Evolutionary conservation across 2,329 filamentous ascomycete genomes (phyloP), one percentile per base, ranked within the genome.

Genomic region (Graphiopsis chlorocephala): DNA sequence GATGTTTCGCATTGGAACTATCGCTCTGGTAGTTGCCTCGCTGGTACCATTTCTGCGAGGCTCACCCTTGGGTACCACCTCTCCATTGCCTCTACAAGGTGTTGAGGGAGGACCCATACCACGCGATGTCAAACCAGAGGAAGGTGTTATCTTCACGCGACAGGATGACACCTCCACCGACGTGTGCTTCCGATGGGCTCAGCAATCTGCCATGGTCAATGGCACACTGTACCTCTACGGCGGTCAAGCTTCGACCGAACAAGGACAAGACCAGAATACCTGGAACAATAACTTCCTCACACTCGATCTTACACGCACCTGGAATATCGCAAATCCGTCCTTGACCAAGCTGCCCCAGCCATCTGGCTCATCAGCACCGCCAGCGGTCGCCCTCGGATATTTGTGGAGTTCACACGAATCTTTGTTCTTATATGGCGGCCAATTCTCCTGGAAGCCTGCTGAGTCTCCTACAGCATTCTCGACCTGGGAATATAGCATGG

Each of bases 281-380:
- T 93, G 90, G 90, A 92, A 90, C 70, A 92, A 92, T 71, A 82
- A 92, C 74, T 90, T 93, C 70, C 77, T 93, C 28, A 84, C 84
- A 0, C 77, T 93, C n/a, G 88, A 92, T 70, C 81, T 93, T 8
- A 90, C 87, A 3, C 86, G 86, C 68, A 86, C 86, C n/a, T 93
- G 90, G 89, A 83, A 88, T 68, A 86, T 86, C 50, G 83, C 80
- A 25, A 85, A 85, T 0, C 90, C 90, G 11, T 79, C 85, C 1
- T 71, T 92, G 15, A 85, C 79, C 0, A 88, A 87, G 2, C 81
- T 91, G 12, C 79, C 87, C 23, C 82, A 83, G 67, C 89, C 89
- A 0, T 86, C 84, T 11, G 90, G 90, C 0, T 50, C 38, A 4
- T 62, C 60, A 2, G 90, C 90, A 0, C 90, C 90, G 1, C 90